These are phyloP conservation scores for Vicia sativa DNA, from an alignment of 306 rosid genomes.

Conservation along the genomic window DNA sequence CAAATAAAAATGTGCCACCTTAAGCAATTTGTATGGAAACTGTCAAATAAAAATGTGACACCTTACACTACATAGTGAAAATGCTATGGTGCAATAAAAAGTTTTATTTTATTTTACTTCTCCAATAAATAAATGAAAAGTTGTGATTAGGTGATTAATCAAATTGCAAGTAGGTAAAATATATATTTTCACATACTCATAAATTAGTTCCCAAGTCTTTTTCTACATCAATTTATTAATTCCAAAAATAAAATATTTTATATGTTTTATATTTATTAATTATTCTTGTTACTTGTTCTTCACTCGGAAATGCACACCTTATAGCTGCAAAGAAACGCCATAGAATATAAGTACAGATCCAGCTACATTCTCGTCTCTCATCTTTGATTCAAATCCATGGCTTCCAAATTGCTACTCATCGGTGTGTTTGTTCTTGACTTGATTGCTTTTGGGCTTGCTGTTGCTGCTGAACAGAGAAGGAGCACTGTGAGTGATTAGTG, in stretches of 20 bases:
- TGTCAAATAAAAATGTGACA: neutral
- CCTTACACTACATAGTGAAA: neutral
- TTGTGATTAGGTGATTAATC: conserved; percentile 44
- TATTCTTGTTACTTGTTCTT: conserved; percentile 19
- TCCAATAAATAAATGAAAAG: neutral
- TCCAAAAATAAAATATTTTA: neutral
- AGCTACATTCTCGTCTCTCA: conserved; percentile 42
- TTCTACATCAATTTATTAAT: conserved; percentile 35
- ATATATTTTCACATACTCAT: conserved; percentile 25
- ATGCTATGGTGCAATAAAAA: neutral
- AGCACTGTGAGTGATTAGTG: conserved; percentile 67
- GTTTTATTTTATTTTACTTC: neutral
- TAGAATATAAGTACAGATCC: conserved; percentile 45
- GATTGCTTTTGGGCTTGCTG: conserved; percentile 92
- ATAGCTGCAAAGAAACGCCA: conserved; percentile 25
- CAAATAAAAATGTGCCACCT: too few relatives aligned
- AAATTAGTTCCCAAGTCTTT: conserved; percentile 46
- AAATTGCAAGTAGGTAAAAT: conserved; percentile 15
- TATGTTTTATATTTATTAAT: neutral
- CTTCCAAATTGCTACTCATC: conserved; percentile 83
- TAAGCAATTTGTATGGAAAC: neutral
- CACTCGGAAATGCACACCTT: conserved; percentile 25
- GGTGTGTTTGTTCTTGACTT: conserved; percentile 60
- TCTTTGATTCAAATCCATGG: conserved; percentile 59
- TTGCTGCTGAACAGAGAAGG: conserved; percentile 96